Evolutionary conservation across 805 yeast species (phyloP), one percentile per base, ranked within the genome.

Genomic region (Isabelozyma heimii): DNA sequence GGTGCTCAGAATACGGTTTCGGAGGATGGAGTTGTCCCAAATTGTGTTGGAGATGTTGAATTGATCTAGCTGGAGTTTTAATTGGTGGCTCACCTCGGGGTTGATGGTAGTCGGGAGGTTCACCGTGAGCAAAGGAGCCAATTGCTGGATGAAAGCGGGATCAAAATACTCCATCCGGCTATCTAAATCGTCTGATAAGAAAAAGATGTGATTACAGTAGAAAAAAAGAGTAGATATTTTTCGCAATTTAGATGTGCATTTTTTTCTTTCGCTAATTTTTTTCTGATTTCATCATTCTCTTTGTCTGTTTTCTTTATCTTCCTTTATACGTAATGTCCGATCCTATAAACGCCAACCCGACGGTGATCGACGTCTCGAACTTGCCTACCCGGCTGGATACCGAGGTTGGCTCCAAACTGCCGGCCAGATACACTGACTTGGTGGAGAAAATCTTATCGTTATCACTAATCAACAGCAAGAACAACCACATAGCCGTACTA

Each of bases 331-430:
- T n/a, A 40, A 87, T 86, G 92, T 75, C 90, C 1, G 97, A 89
- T 49, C 87, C 87, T 15, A 85, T 92, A 50, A 92, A 92, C 66
- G 96, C 97, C 28, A 91, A 91, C 63, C 99, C 99, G 17, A 83
- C 85, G 30, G 83, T 92, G 38, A 69, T 90, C 43, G 96, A 91
- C 57, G 81, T 80, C 8, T 80, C 85, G 28, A 80, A 82, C 47
- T 79, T 92, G 24, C 97, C 98, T 1, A 86, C 85, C 0, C 78
- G 97, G 55, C 61, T 67, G 30, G 57, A 52, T 14, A 44, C 37
- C 27, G 30, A 53, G 50, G 5, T 30, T 10, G 35, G 35, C 5
- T 10, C 54, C 47, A 30, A 57, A 49, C 47, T 50, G 37, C 43
- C 42, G 12, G 53, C 50, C 42, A 46, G 51, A 26, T 47, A 57